phyloP scores from a whole-genome alignment of 306 rosid genomes.

The Cucurbita maxima region DNA sequence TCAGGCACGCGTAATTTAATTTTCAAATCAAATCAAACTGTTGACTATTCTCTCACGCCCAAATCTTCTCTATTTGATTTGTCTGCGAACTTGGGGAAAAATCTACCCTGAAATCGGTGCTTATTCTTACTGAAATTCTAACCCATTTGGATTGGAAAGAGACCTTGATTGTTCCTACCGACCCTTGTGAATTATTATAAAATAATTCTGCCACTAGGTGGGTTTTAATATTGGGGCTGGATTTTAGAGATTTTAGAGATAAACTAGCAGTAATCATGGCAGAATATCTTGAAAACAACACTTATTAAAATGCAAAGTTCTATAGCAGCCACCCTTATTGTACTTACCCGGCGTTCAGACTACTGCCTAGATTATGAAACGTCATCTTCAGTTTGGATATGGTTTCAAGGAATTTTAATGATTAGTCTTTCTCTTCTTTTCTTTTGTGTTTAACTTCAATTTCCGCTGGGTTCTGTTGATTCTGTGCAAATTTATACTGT shows the following conservation, averaged over 20 bases:
- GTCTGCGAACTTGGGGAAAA: slow-evolving; percentile 28
- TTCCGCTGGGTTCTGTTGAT: not conserved
- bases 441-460: not conserved
- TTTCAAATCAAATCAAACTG: slow-evolving; percentile 19
- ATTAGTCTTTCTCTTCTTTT: not conserved
- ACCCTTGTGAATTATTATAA: slow-evolving; percentile 14
- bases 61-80: slow-evolving; percentile 61
- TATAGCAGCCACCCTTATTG: slow-evolving; percentile 24
- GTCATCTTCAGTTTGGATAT: slow-evolving; percentile 21
- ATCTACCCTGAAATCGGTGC: slow-evolving; percentile 43
- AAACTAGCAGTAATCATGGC: slow-evolving; percentile 33
- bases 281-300: slow-evolving; percentile 53
- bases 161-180: not conserved
- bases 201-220: not conserved
- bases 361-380: slow-evolving; percentile 40
- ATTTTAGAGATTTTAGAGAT: slow-evolving; percentile 28
- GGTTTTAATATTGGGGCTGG: slow-evolving; percentile 1
- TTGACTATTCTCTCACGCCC: slow-evolving; percentile 50
- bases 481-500: not conserved
- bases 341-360: slow-evolving; percentile 41
- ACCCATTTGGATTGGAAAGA: slow-evolving; percentile 17
- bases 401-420: not conserved
- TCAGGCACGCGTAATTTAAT: not conserved
- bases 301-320: slow-evolving; percentile 23
- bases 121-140: slow-evolving; percentile 43